Conservation (phyloP, 2,329 filamentous ascomycete genomes). For the Dactylellina parvicollis region DNA sequence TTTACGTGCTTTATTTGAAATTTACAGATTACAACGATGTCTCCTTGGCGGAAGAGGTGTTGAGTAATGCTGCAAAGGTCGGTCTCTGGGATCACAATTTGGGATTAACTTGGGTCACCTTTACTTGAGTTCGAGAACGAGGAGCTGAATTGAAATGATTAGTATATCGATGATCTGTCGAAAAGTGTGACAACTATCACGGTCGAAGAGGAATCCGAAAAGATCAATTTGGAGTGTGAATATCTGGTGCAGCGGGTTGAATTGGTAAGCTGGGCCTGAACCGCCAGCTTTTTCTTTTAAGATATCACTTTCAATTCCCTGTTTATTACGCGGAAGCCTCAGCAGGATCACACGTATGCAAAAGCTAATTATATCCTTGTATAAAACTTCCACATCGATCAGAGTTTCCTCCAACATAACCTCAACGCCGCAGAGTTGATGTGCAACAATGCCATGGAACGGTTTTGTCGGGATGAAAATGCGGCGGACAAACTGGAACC, state of each 20-base stretch:
- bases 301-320: background rate
- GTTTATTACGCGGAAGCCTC: slow-evolving; percentile 5
- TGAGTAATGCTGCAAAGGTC: slow-evolving; percentile 51
- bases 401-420: slow-evolving; percentile 77
- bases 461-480: slow-evolving; percentile 58
- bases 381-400: background rate
- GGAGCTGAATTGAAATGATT: background rate
- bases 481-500: slow-evolving; percentile 62
- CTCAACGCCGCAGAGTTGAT: slow-evolving; percentile 82
- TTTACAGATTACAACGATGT: slow-evolving; percentile 39
- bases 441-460: slow-evolving; percentile 69
- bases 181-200: slow-evolving; percentile 27
- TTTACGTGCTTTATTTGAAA: slow-evolving; percentile 4
- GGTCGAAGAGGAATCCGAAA: slow-evolving; percentile 26
- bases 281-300: background rate
- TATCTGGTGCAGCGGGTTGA: slow-evolving; percentile 41
- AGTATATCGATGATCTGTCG: slow-evolving; percentile 50
- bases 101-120: background rate
- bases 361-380: background rate
- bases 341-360: background rate
- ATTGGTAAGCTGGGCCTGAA: slow-evolving; percentile 37
- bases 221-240: slow-evolving; percentile 49
- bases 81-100: background rate
- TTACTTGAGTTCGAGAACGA: background rate
- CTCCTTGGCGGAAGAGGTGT: slow-evolving; percentile 38